Evolutionary conservation across 1,284 basidiomycete genomes (phyloP), one percentile per base, ranked within the genome.

Genomic region (Leucocoprinus gongylophorus): DNA sequence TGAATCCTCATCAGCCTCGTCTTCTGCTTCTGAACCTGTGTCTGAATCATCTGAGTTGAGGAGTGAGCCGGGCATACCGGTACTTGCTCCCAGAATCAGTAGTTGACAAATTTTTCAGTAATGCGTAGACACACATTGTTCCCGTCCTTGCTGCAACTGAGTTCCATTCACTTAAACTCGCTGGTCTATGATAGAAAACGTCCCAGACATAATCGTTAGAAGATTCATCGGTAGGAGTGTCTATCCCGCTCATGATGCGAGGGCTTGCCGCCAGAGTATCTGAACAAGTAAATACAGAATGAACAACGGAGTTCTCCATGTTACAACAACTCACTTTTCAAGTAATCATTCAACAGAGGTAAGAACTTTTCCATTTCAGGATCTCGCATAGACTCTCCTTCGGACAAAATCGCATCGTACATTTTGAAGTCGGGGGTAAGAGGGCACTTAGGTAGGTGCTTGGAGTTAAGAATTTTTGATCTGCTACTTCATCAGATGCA

Each of bases 1-100:
- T 0, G 86, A 89, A 59, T 89, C 86, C 59, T 89, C 87, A 54
- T 89, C 87, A 2, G 79, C 87, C 57, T 85, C 84, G 53, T 87
- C 87, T 55, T 81, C 83, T 53, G 74, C 73, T 54, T 85, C 85
- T 0, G 77, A 79, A 32, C 82, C 81, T 21, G 78, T 77, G 8
- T 75, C 69, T 6, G 80, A 80, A 29, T 80, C 78, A 57, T 77
- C 75, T 2, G 67, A 61, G 54, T 78, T 69, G 17, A 66, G 66
- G 56, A 67, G 64, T 33, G 69, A 78, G 15, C 74, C 69, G 26
- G 86, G 83, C 3, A 88, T 67, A 7, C 84, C 84, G 20, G 80
- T 79, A 23, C 86, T 88, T 57, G 40, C 6, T 9, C 30, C 12
- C 15, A 38, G 20, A 38, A 35, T 38, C 15, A n/a, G 15, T 38